Evolutionary conservation across 805 yeast genomes (phyloP), one percentile per base, ranked within the genome.

Genomic region (Metschnikowia matae): DNA sequence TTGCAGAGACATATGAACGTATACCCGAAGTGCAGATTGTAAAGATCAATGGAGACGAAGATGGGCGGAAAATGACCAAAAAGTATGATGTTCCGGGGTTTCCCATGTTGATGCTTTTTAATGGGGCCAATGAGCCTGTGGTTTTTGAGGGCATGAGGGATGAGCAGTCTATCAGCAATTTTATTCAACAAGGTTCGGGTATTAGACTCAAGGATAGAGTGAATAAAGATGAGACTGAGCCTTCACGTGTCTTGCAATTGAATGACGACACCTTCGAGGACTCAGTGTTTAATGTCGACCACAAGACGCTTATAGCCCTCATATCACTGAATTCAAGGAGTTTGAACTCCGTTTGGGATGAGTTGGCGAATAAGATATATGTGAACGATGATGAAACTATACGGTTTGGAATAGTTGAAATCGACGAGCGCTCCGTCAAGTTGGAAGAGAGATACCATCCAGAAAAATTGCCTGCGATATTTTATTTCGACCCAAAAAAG

Each of bases 21-120:
- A 56, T 60, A 4, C 74, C 73, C 15, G 64, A 67, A 18, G 64
- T 82, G 23, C 79, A 78, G 55, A 68, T 82, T 40, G 73, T 77
- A 14, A 79, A 81, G 57, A 74, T 83, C 44, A 82, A 84, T 62
- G 89, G 84, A 1, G 89, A 84, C 54, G 66, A 61, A 29, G 73
- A 70, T 46, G 76, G 85, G 53, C 74, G 75, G 44, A 70, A 72
- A 51, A 69, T 80, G 65, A 72, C 79, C 26, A 72, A 71, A 50
- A 71, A 75, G 58, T 82, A 74, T 63, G 73, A 74, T n/a, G 65
- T 81, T 38, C 69, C 79, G 35, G 87, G 87, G 13, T 87, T 73
- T 60, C 96, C 96, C 3, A 79, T 84, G 37, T 62, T 88, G 48
- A 74, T 75, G 56, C 66, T 85, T 54, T 79, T 86, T 58, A 81